Conservation (phyloP, 495 filamentous ascomycete genomes). For the Aspergillus conjunctus region DNA sequence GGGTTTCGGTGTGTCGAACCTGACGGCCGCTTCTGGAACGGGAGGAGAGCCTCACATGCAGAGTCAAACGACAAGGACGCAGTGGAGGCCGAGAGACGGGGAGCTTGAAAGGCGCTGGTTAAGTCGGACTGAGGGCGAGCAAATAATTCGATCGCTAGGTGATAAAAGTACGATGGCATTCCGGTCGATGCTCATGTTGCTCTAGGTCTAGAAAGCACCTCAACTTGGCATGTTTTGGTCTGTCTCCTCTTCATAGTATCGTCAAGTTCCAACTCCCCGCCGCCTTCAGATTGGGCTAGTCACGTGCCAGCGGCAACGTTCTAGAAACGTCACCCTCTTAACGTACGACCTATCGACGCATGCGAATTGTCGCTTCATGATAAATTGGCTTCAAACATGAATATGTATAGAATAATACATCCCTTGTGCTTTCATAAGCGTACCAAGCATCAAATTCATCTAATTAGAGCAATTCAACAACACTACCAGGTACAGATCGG, state of each 20-base stretch:
- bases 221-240: background rate
- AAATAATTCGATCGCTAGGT: constrained; percentile 80
- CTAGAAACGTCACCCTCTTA: background rate
- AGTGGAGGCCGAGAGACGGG: constrained; percentile 15
- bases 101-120: constrained; percentile 17
- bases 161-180: constrained; percentile 90
- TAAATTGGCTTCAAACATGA: too few relatives aligned
- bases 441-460: too few relatives aligned
- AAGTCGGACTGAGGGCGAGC: constrained; percentile 53
- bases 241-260: background rate
- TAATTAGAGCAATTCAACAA: too few relatives aligned
- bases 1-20: constrained; percentile 22
- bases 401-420: too few relatives aligned
- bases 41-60: constrained; percentile 45
- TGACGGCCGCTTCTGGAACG: constrained; percentile 40
- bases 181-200: constrained; percentile 41
- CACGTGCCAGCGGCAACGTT: constrained; percentile 17
- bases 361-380: too few relatives aligned
- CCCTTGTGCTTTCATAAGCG: too few relatives aligned
- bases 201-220: constrained; percentile 12
- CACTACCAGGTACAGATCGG: too few relatives aligned
- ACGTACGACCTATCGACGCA: too few relatives aligned
- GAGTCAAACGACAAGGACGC: constrained; percentile 38
- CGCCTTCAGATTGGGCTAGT: constrained; percentile 1
- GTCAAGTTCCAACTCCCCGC: background rate